Evolutionary conservation across 163 green algal species (phyloP).

Genomic region (Chlamydomonas reinhardtii): DNA sequence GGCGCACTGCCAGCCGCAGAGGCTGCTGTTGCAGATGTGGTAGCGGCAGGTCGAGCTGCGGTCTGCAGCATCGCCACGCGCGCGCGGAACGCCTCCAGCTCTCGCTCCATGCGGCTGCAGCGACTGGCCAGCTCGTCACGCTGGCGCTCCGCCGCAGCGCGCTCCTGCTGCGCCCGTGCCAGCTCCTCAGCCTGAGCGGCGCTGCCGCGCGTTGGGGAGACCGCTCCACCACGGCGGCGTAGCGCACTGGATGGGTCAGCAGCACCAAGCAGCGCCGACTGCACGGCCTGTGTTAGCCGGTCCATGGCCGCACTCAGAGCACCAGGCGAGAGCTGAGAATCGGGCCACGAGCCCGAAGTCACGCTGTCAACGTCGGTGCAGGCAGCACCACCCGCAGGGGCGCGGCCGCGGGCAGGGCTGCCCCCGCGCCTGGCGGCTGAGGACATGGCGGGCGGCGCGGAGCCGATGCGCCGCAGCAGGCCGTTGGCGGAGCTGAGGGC

Average conservation of each 20-base stretch:
- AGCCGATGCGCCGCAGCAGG: conserved; percentile 51
- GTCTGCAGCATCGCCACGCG: background rate
- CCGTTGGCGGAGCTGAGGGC: conserved; percentile 50
- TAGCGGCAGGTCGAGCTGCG: background rate
- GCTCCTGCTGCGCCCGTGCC: background rate
- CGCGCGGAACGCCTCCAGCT: background rate
- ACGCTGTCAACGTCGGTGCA: background rate
- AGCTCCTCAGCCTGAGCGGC: conserved; percentile 4
- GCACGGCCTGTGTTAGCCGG: conserved; percentile 5
- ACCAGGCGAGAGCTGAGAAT: background rate
- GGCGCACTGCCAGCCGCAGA: no score
- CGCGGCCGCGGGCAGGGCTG: background rate
- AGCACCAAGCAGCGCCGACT: background rate
- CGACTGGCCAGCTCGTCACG: conserved; percentile 7
- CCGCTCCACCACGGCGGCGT: no score
- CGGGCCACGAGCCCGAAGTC: background rate
- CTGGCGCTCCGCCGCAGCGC: background rate
- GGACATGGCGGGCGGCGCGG: background rate
- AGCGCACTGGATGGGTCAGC: background rate
- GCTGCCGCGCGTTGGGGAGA: background rate
- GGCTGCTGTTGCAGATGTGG: background rate
- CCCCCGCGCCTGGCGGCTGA: background rate
- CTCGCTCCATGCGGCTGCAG: background rate
- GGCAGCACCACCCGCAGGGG: background rate
- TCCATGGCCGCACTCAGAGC: conserved; percentile 11